Percentiles rank a stretch among this genome's conserved stretches.
Evolutionary conservation across 148 eudicot species (phyloP).

Genomic region (Arbutus unedo): DNA sequence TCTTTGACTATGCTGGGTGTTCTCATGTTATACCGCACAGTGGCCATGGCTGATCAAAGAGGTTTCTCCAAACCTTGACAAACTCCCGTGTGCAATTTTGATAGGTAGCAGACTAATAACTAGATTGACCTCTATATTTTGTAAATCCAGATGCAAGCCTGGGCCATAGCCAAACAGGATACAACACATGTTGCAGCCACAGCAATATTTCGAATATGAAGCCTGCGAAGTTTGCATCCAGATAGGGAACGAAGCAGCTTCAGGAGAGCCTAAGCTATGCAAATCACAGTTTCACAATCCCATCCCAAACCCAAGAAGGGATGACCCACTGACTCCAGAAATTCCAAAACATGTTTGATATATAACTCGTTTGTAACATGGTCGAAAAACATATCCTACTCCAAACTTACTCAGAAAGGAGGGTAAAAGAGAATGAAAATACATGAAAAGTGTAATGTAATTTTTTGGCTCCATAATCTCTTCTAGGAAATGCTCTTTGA

Average conservation of each 20-base stretch:
- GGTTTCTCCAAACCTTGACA: not conserved
- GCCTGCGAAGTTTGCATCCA: not conserved
- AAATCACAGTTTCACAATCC: not conserved
- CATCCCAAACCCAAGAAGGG: not conserved
- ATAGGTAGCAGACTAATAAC: not conserved
- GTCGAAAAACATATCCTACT: not conserved
- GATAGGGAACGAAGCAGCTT: not conserved
- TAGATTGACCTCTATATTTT: not conserved
- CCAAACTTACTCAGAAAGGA: not conserved
- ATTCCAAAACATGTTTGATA: not conserved
- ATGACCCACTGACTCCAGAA: not conserved
- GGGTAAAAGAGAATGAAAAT: not conserved
- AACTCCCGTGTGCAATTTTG: not conserved
- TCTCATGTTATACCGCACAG: not conserved
- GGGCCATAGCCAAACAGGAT: not conserved
- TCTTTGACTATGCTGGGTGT: not conserved
- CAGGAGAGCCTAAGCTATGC: not conserved
- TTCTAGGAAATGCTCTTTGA: not conserved
- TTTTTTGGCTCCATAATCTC: not conserved
- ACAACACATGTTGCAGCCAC: not conserved
- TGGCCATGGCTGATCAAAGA: not conserved
- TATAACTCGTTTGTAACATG: not conserved
- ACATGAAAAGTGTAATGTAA: not conserved
- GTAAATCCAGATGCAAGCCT: not conserved
- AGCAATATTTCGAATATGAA: not conserved